Percentiles rank a stretch among this genome's conserved stretches.
Evolutionary conservation across 257 asterid genomes (phyloP).

Genomic region (Solanum okadae): DNA sequence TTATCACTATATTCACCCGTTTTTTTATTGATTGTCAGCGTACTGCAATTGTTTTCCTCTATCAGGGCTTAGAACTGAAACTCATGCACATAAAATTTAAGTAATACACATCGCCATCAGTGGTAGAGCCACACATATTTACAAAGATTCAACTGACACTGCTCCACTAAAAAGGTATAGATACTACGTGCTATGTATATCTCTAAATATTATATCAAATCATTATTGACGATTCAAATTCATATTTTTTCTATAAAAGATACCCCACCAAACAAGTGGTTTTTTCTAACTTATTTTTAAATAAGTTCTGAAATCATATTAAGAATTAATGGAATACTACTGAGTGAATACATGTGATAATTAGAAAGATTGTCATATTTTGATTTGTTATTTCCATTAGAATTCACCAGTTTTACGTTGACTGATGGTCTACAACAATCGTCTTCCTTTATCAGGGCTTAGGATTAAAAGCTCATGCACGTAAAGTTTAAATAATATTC

Average conservation of each 20-base stretch:
- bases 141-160: not conserved
- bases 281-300: too few species aligned
- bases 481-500: not conserved
- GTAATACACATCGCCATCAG: too few species aligned
- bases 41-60: too few species aligned
- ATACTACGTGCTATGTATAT: not conserved
- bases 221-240: not conserved
- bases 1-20: not conserved
- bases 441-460: too few species aligned
- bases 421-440: too few species aligned
- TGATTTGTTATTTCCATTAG: not conserved
- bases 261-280: not conserved
- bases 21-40: too few species aligned
- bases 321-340: not conserved
- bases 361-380: not conserved
- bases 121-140: too few species aligned
- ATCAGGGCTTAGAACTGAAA: too few species aligned
- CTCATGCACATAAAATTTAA: too few species aligned
- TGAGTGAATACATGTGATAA: not conserved
- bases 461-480: too few species aligned
- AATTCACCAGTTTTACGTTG: not conserved
- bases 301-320: not conserved
- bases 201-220: not conserved
- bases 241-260: not conserved
- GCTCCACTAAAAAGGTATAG: not conserved